Conservation (phyloP, 2,329 filamentous ascomycete species). For the Penicillium vulpinum region DNA sequence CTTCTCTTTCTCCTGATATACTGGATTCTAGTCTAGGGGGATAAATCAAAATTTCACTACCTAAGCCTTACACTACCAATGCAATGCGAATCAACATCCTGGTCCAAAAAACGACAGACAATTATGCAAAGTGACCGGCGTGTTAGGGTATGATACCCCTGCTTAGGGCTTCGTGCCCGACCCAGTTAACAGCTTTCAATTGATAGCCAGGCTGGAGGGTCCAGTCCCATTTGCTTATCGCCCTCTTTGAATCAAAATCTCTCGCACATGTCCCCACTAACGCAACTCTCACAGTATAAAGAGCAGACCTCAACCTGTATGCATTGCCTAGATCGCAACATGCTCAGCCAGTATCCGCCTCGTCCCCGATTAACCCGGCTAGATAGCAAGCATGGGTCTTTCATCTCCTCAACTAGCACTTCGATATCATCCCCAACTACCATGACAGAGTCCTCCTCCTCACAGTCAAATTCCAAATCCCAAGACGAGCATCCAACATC, state of each 20-base stretch:
- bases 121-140: constrained; percentile 7
- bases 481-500: neutral
- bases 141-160: constrained; percentile 5
- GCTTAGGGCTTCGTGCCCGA: neutral
- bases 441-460: neutral
- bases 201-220: neutral
- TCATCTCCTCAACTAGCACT: neutral
- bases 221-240: neutral
- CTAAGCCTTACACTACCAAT: neutral
- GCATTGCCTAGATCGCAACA: constrained; percentile 16
- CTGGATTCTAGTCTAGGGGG: neutral
- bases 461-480: neutral
- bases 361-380: constrained; percentile 19
- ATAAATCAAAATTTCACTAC: constrained; percentile 1
- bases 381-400: constrained; percentile 15
- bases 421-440: neutral
- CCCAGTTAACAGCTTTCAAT: neutral
- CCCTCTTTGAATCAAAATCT: neutral
- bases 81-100: neutral
- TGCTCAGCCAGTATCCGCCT: constrained; percentile 11
- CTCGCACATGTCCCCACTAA: neutral
- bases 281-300: neutral
- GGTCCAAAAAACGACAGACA: constrained; percentile 5
- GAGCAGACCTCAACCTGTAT: constrained; percentile 1
- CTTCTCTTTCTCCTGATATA: neutral